Evolutionary conservation across 2,329 filamentous ascomycete species (phyloP).

Genomic region (Emergomyces africanus): DNA sequence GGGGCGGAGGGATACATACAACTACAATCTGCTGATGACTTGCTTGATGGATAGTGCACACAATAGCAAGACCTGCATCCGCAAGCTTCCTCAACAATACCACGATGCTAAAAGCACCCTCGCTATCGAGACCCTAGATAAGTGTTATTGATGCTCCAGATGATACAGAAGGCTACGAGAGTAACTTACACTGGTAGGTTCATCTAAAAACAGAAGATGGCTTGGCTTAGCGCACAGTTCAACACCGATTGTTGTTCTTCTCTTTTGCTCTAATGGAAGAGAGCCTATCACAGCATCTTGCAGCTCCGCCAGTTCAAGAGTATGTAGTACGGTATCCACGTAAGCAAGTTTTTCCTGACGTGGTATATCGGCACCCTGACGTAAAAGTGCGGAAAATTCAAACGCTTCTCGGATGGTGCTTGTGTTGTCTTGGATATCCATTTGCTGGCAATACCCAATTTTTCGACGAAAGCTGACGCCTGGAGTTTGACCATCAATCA

Average conservation of each 20-base stretch:
- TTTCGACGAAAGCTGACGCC: constrained; percentile 48
- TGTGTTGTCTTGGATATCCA: constrained; percentile 54
- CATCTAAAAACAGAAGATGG: constrained; percentile 54
- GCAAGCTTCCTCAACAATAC: constrained; percentile 51
- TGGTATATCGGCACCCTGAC: constrained; percentile 39
- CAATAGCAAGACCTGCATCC: constrained; percentile 49
- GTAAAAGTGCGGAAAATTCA: constrained; percentile 50
- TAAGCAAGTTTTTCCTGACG: constrained; percentile 47
- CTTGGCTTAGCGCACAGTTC: constrained; percentile 53
- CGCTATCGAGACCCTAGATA: constrained; percentile 46
- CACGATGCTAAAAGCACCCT: constrained; percentile 51
- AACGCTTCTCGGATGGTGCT: constrained; percentile 53
- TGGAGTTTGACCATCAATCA: constrained; percentile 48
- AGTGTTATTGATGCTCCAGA: background rate
- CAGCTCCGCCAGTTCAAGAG: constrained; percentile 47
- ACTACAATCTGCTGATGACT: constrained; percentile 46
- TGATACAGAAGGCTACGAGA: constrained; percentile 16
- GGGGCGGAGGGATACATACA: constrained; percentile 6
- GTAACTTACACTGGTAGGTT: constrained; percentile 45
- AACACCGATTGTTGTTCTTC: constrained; percentile 56
- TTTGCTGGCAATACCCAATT: constrained; percentile 57
- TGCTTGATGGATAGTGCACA: constrained; percentile 59
- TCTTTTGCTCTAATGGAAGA: constrained; percentile 52
- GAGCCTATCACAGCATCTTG: constrained; percentile 50
- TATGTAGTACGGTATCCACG: constrained; percentile 47